Evolutionary conservation across 2,329 filamentous ascomycete genomes (phyloP), one percentile per base, ranked within the genome.

Genomic region (Westerdykella sp.): DNA sequence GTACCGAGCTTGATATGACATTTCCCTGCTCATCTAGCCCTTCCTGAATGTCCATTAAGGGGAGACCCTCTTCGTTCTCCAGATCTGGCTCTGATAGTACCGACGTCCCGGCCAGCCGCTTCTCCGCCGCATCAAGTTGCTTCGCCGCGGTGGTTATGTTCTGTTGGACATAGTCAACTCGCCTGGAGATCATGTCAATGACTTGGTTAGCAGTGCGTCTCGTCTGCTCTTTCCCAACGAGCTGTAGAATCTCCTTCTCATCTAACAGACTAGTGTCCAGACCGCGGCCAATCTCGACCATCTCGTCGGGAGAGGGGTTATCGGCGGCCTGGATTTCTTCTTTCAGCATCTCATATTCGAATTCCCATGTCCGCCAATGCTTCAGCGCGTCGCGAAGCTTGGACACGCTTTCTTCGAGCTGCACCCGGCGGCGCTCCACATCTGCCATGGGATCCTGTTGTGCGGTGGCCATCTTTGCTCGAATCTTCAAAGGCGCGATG

Each of bases 21-120:
- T 95, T 93, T 43, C 83, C 93, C 10, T 95, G 80, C 7, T 96
- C 90, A 59, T 97, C 93, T 18, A 97, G 73, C 69, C 95, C 81
- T 67, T 98, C 93, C 42, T 88, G 74, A 51, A 98, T 97, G 56
- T 97, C 93, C 25, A 85, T 90, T 45, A 97, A 78, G 0, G 89
- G 86, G 40, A 89, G 72, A 1, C 81, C 83, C 11, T 82, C 81
- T 47, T 85, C 84, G 47, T 85, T 81, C 41, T 72, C 73, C 36
- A 76, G 73, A 42, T 82, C 80, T 1, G 82, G 77, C 18, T 81
- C 75, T 3, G 81, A 70, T 9, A 79, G 73, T 10, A 84, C 74
- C 44, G 43, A 56, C 18, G 51, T 54, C 9, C 79, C 79, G 13
- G 80, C 79, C 39, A 91, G 70, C 57, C 84, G 84, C 48, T 83